phyloP scores from a whole-genome alignment of 176 grass and related monocot species.

The Avena eriantha region DNA sequence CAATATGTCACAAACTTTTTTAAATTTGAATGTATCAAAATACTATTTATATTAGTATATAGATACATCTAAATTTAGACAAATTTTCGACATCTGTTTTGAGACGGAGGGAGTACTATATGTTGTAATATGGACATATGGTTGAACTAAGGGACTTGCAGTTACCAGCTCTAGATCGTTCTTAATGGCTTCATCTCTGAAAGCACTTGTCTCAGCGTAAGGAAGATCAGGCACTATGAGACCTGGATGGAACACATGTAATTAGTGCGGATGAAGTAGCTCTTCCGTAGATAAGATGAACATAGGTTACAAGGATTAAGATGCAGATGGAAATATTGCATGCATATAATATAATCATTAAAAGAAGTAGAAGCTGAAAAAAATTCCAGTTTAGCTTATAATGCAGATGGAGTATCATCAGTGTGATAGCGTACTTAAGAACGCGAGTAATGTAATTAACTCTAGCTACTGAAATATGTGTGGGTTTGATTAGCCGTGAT shows the following conservation, averaged over 20 bases:
- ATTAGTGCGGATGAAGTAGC: neutral
- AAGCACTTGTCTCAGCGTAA: slow-evolving; percentile 43
- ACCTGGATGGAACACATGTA: slow-evolving; percentile 41
- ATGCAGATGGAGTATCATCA: neutral
- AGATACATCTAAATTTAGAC: too few species aligned
- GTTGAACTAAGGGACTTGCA: neutral
- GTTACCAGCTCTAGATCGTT: slow-evolving; percentile 80
- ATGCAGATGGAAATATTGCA: neutral
- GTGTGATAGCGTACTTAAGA: neutral
- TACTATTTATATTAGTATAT: too few species aligned
- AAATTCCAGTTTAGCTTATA: too few species aligned
- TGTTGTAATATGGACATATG: too few species aligned
- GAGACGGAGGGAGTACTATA: too few species aligned
- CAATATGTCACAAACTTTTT: too few species aligned
- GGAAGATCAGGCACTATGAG: slow-evolving; percentile 89
- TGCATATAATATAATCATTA: too few species aligned
- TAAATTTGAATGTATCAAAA: too few species aligned
- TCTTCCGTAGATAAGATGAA: neutral
- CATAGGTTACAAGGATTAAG: neutral
- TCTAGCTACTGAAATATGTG: neutral
- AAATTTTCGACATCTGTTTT: too few species aligned
- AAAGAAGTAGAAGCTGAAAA: too few species aligned
- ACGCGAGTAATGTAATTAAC: neutral
- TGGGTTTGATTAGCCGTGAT: neutral
- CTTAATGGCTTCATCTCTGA: slow-evolving; percentile 64